These are phyloP conservation scores for Tolypocladium inflatum DNA, from an alignment of 2,329 filamentous ascomycete genomes.

Conservation along the genomic window DNA sequence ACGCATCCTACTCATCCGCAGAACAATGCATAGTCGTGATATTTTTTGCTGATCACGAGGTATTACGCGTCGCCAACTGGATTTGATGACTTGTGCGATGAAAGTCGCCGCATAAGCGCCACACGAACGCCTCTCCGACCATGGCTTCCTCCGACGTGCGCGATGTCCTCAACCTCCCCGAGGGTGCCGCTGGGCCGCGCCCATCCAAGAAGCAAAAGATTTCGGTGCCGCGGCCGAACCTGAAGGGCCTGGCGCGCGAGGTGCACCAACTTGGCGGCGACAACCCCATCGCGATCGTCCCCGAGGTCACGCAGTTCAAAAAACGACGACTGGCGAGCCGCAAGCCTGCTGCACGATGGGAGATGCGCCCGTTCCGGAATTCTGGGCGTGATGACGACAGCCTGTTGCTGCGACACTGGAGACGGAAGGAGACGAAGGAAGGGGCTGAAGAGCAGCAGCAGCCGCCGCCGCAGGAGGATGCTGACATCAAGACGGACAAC, in stretches of 20 bases:
- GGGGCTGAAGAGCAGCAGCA: conserved; percentile 15
- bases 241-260: conserved; percentile 56
- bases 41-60: not conserved
- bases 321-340: conserved; percentile 44
- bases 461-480: conserved; percentile 18
- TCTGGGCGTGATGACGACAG: conserved; percentile 60
- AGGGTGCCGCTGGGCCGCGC: conserved; percentile 37
- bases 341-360: conserved; percentile 54
- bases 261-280: conserved; percentile 57
- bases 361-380: conserved; percentile 63
- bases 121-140: conserved; percentile 11
- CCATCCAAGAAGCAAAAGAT: conserved; percentile 69
- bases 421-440: conserved; percentile 45
- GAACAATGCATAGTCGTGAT: not conserved
- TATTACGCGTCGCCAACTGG: not conserved
- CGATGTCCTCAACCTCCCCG: conserved; percentile 77
- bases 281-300: conserved; percentile 58
- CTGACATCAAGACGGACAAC: conserved; percentile 15
- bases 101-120: conserved; percentile 7
- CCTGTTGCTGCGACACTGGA: conserved; percentile 73
- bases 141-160: conserved; percentile 76
- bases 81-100: conserved; percentile 12
- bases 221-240: conserved; percentile 46
- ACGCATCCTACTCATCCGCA: not conserved
- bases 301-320: conserved; percentile 49